Conservation (phyloP, 2,329 filamentous ascomycete genomes). For the Paracoccidioides brasiliensis region DNA sequence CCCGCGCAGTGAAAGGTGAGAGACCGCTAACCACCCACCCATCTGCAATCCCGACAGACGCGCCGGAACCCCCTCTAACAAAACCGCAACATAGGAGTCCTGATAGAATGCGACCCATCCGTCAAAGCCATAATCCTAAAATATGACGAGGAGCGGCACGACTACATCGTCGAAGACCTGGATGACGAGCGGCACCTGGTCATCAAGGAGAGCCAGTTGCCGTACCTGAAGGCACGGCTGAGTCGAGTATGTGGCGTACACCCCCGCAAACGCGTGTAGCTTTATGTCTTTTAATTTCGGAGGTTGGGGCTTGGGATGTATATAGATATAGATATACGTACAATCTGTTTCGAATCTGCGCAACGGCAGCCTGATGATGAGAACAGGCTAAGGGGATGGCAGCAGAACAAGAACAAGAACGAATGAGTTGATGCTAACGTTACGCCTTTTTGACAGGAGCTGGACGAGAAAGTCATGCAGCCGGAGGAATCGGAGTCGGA, state of each 20-base stretch:
- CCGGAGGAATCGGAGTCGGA: conserved; percentile 35
- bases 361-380: too few species aligned
- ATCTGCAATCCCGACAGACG: not conserved
- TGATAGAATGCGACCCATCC: conserved; percentile 37
- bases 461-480: conserved; percentile 36
- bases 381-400: too few species aligned
- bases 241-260: conserved; percentile 23
- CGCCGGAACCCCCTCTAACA: conserved; percentile 2
- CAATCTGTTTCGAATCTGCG: too few species aligned
- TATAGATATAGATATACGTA: too few species aligned
- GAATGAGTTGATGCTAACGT: not conserved
- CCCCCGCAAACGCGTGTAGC: too few species aligned
- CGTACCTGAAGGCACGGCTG: conserved; percentile 29
- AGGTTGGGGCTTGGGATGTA: too few species aligned
- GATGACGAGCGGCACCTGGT: conserved; percentile 35
- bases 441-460: conserved; percentile 22
- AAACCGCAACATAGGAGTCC: conserved; percentile 22
- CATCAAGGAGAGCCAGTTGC: conserved; percentile 34
- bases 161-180: conserved; percentile 36
- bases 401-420: too few species aligned
- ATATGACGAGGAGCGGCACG: conserved; percentile 34
- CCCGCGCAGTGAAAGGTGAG: conserved; percentile 30
- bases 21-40: not conserved
- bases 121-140: conserved; percentile 38
- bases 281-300: too few species aligned